Evolutionary conservation across 805 yeast genomes (phyloP).

Genomic region (Candida dajiaensis): DNA sequence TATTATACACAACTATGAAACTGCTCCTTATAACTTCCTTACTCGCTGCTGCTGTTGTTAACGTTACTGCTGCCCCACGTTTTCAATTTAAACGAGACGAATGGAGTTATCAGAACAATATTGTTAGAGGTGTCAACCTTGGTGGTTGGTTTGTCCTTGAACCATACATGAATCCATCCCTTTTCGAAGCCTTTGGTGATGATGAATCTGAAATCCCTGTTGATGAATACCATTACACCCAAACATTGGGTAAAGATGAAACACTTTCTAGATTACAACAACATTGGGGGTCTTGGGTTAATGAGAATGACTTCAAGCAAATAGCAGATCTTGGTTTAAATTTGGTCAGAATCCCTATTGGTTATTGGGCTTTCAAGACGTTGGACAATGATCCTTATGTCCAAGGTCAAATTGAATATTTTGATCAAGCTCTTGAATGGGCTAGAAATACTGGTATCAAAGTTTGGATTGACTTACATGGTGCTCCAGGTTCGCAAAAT

Average conservation of each 20-base stretch:
- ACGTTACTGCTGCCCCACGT: neutral
- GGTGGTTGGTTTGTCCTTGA: conserved; percentile 75
- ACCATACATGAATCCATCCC: conserved; percentile 64
- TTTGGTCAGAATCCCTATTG: conserved; percentile 71
- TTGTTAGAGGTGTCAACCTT: conserved; percentile 40
- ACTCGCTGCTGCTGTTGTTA: neutral
- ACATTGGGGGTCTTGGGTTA: conserved; percentile 57
- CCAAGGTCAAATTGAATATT: conserved; percentile 56
- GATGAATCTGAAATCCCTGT: conserved; percentile 37
- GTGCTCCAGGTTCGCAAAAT: conserved; percentile 81
- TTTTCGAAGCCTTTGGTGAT: conserved; percentile 38
- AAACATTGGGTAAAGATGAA: conserved; percentile 40
- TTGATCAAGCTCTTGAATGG: conserved; percentile 66
- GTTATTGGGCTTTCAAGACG: conserved; percentile 63
- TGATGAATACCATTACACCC: conserved; percentile 55
- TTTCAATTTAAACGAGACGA: neutral
- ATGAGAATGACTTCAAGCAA: conserved; percentile 49
- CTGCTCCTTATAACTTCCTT: neutral
- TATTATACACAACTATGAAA: neutral
- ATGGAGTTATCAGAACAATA: conserved; percentile 20
- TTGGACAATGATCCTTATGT: conserved; percentile 55
- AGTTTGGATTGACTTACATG: conserved; percentile 74
- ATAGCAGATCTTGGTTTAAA: conserved; percentile 53
- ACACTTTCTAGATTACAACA: conserved; percentile 36
- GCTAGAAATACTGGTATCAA: conserved; percentile 51